These are phyloP conservation scores for Schwanniomyces pseudopolymorphus DNA, from an alignment of 805 yeast genomes.

Conservation along the genomic window DNA sequence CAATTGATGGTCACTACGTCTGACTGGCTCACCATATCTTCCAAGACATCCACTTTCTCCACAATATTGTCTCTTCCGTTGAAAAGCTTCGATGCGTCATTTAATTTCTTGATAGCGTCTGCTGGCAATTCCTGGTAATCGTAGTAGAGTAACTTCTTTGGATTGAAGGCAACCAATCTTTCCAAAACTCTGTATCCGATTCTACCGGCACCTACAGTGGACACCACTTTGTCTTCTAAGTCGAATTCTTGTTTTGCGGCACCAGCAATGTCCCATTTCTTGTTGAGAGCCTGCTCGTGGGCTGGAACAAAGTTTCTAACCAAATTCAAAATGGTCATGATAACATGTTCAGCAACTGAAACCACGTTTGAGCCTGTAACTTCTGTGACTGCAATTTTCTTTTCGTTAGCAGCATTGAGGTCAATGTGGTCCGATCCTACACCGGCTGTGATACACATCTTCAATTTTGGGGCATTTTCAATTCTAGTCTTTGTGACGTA, in stretches of 20 bases:
- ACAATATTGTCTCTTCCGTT: slow-evolving; percentile 54
- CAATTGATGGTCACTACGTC: slow-evolving; percentile 77
- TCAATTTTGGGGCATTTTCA: slow-evolving; percentile 67
- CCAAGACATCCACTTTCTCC: slow-evolving; percentile 57
- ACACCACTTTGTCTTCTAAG: slow-evolving; percentile 70
- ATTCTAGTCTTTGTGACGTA: slow-evolving; percentile 68
- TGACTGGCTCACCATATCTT: slow-evolving; percentile 64
- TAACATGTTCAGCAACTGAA: slow-evolving; percentile 79
- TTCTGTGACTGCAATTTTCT: slow-evolving; percentile 67
- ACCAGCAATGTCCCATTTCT: slow-evolving; percentile 76
- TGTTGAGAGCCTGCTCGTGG: slow-evolving; percentile 61
- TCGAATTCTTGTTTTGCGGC: slow-evolving; percentile 74
- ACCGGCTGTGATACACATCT: slow-evolving; percentile 75
- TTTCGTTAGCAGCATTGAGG: slow-evolving; percentile 63
- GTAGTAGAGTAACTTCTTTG: slow-evolving; percentile 69
- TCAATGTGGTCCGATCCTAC: slow-evolving; percentile 85
- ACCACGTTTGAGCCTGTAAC: slow-evolving; percentile 82
- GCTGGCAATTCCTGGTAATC: slow-evolving; percentile 70
- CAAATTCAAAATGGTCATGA: slow-evolving; percentile 68
- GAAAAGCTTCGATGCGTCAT: slow-evolving; percentile 33
- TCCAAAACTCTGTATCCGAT: slow-evolving; percentile 76
- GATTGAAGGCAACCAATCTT: slow-evolving; percentile 70
- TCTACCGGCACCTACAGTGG: slow-evolving; percentile 83
- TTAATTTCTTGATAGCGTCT: slow-evolving; percentile 44
- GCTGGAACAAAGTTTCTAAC: slow-evolving; percentile 80